Base-by-base conservation (phyloP, 2,329 filamentous ascomycete species). In the Pseudomassariella vexata region DNA sequence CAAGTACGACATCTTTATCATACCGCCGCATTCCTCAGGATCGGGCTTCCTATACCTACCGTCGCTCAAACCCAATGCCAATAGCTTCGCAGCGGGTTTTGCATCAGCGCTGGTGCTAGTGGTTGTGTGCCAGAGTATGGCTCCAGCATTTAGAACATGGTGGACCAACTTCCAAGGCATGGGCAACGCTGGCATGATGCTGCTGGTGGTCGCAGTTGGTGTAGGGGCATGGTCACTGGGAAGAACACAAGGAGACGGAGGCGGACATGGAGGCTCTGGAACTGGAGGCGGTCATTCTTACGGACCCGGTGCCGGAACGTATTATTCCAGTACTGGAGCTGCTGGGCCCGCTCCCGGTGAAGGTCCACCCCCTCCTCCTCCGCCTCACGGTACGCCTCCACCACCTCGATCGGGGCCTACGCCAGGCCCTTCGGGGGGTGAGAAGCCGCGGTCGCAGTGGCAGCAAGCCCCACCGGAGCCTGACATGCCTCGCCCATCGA, bases 1-100 rank as follows among this genome's bases (percentile, higher is more conserved):
- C 34, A 94, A 92, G 55, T 96, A 95, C 61, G 90, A 96, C 65
- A 94, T 96, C 54, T 95, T 95, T 65, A 83, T 95, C 56, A 89
- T 96, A 50, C 90, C 90, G 6, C 86, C 89, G 28, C 88, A 95
- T 58, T 90, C 88, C 9, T 74, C 89, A 6, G 90, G 90, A 32
- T 78, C 80, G 0, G 90, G 90, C 20, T 95, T 95, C 59, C 68
- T 96, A 18, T 95, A 96, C 57, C 75, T 96, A n/a, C 90, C 90
- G 0, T 95, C 89, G 0, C 60, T 96, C 40, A 76, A 82, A 52
- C 83, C 86, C 14, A 85, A 92, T 50, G 72, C 82, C 50, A 95
- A 95, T 59, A 94, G 86, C 61, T 96, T 95, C 57, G 72, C 88
- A 15, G 88, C 89, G 4, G 90, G 90, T 18, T 87, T 88, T 47